phyloP scores from a whole-genome alignment of 2,329 filamentous ascomycete genomes.

The Ilyonectria mors-panacis region DNA sequence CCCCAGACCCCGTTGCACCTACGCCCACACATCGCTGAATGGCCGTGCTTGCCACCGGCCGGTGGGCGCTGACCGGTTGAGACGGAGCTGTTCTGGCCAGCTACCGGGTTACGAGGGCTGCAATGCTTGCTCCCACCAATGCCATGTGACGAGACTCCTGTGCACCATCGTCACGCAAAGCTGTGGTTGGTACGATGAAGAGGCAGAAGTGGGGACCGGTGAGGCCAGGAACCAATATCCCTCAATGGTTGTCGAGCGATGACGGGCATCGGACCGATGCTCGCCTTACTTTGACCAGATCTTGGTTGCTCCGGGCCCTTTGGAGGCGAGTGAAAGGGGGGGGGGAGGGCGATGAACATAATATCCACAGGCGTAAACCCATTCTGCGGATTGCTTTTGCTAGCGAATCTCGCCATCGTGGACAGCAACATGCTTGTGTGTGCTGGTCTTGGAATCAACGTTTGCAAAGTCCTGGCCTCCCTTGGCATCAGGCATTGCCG shows the following conservation, averaged over 20 bases:
- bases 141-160: constrained; percentile 46
- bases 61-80: constrained; percentile 40
- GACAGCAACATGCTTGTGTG: background rate
- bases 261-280: constrained; percentile 41
- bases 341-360: background rate
- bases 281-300: constrained; percentile 32
- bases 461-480: background rate
- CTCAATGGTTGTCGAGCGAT: constrained; percentile 31
- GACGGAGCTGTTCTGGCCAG: constrained; percentile 23
- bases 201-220: constrained; percentile 48
- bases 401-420: background rate
- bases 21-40: constrained; percentile 20
- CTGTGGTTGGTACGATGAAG: constrained; percentile 45
- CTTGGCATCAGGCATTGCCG: background rate
- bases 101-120: constrained; percentile 25
- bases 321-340: background rate
- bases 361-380: background rate
- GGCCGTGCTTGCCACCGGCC: constrained; percentile 7
- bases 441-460: background rate
- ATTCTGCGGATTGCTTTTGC: background rate
- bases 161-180: constrained; percentile 47
- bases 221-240: constrained; percentile 41
- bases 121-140: constrained; percentile 32
- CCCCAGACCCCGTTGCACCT: constrained; percentile 23
- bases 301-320: constrained; percentile 1